These are phyloP conservation scores for Tetracentron sinense DNA, from an alignment of 164 flowering plant species.

Conservation along the genomic window DNA sequence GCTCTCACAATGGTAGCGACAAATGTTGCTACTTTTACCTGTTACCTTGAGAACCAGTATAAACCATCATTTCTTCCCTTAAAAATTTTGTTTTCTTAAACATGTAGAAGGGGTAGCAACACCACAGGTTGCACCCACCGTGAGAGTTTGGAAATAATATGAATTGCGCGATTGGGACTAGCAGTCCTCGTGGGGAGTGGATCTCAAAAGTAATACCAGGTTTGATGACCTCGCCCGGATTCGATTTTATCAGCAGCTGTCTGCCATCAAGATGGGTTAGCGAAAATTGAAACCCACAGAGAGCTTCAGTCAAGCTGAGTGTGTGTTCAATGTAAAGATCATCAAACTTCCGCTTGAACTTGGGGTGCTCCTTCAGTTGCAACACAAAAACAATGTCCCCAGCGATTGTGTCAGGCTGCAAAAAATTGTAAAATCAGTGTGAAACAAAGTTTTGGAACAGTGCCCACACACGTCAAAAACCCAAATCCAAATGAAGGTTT, in stretches of 20 bases:
- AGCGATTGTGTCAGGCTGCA: slow-evolving; percentile 58
- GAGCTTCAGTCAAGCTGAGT: slow-evolving; percentile 46
- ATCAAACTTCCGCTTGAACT: slow-evolving; percentile 44
- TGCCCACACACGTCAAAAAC: neutral
- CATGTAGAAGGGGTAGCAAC: too few relatives aligned
- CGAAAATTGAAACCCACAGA: slow-evolving; percentile 56
- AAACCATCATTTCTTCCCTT: too few relatives aligned
- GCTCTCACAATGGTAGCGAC: too few relatives aligned
- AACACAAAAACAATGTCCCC: slow-evolving; percentile 54
- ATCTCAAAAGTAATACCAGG: slow-evolving; percentile 36
- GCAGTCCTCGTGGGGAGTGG: too few relatives aligned
- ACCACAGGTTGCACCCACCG: too few relatives aligned
- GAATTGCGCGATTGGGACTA: too few relatives aligned
- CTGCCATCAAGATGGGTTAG: slow-evolving; percentile 53
- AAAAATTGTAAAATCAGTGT: neutral
- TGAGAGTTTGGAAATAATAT: too few relatives aligned
- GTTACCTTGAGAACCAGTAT: too few relatives aligned
- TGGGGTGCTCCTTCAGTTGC: slow-evolving; percentile 50
- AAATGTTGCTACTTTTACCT: too few relatives aligned
- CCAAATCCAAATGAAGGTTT: neutral
- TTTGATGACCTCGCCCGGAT: slow-evolving; percentile 49
- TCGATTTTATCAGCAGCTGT: slow-evolving; percentile 50
- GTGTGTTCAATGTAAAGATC: slow-evolving; percentile 48
- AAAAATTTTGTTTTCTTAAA: too few relatives aligned
- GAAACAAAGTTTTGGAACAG: neutral